phyloP scores from a whole-genome alignment of 1,139 yeast genomes.

The Entelexis paramagnoliae region DNA sequence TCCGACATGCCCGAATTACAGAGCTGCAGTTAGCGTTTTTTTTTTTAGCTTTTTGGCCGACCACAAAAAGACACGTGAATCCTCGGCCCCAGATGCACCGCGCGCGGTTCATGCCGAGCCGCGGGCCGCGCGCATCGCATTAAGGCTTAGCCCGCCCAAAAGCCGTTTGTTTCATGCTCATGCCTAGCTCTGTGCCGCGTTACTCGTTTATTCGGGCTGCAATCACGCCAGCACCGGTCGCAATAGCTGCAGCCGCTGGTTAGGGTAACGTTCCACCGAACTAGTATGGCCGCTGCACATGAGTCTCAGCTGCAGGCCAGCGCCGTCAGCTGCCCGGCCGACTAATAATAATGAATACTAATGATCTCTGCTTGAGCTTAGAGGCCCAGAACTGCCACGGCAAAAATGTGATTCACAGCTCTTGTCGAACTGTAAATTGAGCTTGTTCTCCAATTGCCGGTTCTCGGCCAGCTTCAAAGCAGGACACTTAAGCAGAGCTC shows the following conservation, averaged over 20 bases:
- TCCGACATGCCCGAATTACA: neutral
- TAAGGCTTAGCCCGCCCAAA: too few relatives aligned
- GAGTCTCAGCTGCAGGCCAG: neutral
- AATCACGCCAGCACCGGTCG: too few relatives aligned
- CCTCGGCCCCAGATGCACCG: neutral
- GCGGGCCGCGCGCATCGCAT: neutral
- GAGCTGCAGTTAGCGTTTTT: neutral
- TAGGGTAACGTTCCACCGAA: neutral
- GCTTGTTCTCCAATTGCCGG: too few relatives aligned
- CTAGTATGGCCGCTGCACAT: neutral
- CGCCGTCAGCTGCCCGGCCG: neutral
- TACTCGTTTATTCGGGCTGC: neutral
- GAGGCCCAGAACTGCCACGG: too few relatives aligned
- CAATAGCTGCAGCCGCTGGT: too few relatives aligned
- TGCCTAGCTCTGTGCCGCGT: neutral
- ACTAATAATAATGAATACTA: neutral
- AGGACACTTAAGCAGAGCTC: neutral
- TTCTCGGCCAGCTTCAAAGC: too few relatives aligned
- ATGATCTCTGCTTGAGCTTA: too few relatives aligned
- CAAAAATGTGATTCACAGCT: too few relatives aligned
- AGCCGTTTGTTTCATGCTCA: neutral
- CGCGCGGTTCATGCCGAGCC: neutral
- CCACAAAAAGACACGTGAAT: slow-evolving; percentile 6
- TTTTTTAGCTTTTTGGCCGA: neutral
- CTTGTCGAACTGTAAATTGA: too few relatives aligned